Percentiles rank a stretch among this genome's conserved stretches.
Evolutionary conservation across 169 alveolate species (phyloP).

Genomic region (Eimeria maxima): DNA sequence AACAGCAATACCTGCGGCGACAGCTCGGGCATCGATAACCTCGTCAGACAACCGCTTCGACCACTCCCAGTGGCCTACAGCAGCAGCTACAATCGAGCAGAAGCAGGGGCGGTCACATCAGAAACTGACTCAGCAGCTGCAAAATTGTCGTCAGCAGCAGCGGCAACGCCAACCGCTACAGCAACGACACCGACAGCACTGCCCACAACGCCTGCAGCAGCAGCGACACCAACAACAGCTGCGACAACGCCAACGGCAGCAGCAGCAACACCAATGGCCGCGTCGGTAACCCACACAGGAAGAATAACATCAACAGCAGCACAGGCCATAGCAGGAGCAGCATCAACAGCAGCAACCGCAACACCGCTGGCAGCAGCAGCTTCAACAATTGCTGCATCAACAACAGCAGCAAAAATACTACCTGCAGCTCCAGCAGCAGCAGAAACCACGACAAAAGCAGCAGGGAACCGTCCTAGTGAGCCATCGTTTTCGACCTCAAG

Average conservation of each 20-base stretch:
- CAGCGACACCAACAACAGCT: conserved; percentile 15
- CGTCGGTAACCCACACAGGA: background rate
- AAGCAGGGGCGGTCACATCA: background rate
- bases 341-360: background rate
- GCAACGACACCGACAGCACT: background rate
- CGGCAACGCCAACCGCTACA: conserved; percentile 2
- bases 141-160: background rate
- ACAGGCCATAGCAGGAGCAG: conserved; percentile 5
- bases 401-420: background rate
- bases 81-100: conserved; percentile 43
- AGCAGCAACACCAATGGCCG: conserved; percentile 36
- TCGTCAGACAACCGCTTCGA: conserved; percentile 11
- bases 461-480: background rate
- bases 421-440: conserved; percentile 35
- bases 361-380: background rate
- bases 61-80: conserved; percentile 28
- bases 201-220: background rate
- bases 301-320: conserved; percentile 8
- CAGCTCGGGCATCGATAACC: background rate
- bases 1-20: background rate
- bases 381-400: background rate
- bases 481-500: background rate
- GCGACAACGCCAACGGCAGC: conserved; percentile 43
- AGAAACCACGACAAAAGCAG: background rate
- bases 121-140: conserved; percentile 19